A percentile compares a stretch with the other conserved stretches of the same genome.
Conservation (phyloP, 23 red algal species). For the Chondrus crispus region DNA sequence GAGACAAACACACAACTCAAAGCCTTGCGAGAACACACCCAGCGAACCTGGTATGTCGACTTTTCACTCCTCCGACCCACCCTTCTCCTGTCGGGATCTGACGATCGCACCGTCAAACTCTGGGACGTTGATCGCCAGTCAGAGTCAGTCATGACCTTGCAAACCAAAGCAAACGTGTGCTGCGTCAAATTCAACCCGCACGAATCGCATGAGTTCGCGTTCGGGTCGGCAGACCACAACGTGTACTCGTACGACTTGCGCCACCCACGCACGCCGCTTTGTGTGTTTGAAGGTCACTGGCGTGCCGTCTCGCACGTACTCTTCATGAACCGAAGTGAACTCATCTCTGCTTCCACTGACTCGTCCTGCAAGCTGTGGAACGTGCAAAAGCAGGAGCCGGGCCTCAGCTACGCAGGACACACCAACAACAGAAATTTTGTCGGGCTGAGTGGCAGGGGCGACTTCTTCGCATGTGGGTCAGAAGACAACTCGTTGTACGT, state of each 20-base stretch:
- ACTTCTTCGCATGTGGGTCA: slow-evolving; percentile 89
- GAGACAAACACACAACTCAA: slow-evolving; percentile 14
- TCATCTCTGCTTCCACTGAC: slow-evolving; percentile 73
- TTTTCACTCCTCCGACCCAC: slow-evolving; percentile 52
- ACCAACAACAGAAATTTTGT: slow-evolving; percentile 90
- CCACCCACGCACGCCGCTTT: slow-evolving; percentile 53
- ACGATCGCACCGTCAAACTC: slow-evolving; percentile 80
- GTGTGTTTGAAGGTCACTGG: slow-evolving; percentile 59
- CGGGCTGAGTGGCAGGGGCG: slow-evolving; percentile 37
- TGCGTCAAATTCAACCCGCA: slow-evolving; percentile 81
- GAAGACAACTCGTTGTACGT: slow-evolving; percentile 94
- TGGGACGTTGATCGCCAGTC: slow-evolving; percentile 52
- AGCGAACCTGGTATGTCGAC: slow-evolving; percentile 76
- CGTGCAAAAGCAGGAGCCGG: slow-evolving; percentile 38
- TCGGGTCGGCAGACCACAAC: slow-evolving; percentile 87
- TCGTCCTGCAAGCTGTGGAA: slow-evolving; percentile 77
- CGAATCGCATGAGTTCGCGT: slow-evolving; percentile 39
- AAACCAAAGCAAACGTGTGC: slow-evolving; percentile 83
- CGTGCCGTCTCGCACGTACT: slow-evolving; percentile 82
- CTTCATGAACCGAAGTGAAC: slow-evolving; percentile 51
- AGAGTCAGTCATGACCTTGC: slow-evolving; percentile 34
- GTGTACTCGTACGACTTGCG: slow-evolving; percentile 86
- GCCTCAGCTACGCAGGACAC: slow-evolving; percentile 70
- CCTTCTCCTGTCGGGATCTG: slow-evolving; percentile 67
- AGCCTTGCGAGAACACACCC: slow-evolving; percentile 52